Evolutionary conservation across 306 rosid species (phyloP), one percentile per base, ranked within the genome.

Genomic region (Hippophae rhamnoides): DNA sequence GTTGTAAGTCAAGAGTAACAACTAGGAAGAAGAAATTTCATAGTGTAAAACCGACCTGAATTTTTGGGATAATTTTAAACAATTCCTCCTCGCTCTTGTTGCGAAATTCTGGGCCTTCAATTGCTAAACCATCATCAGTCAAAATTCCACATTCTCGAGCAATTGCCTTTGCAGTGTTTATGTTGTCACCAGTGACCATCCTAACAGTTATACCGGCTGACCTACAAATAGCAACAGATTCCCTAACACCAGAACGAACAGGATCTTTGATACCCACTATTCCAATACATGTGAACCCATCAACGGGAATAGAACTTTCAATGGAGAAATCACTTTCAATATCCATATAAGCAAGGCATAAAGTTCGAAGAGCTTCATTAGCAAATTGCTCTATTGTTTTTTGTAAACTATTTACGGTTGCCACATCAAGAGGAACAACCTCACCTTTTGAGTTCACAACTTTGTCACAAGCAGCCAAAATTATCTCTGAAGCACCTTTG

Each of bases 181-280:
- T 88, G 77, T 92, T 92, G 72, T 88, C 99, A 58, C 99, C 99
- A 4, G 97, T 92, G 57, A 92, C 99, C 99, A 92, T 88, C 68
- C 97, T 73, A 50, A 88, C 99, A 56, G 74, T 73, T 60, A 92
- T 86, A 66, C 96, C 96, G 64, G 99, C 99, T 14, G 99, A 71
- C 81, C 82, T 88, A 78, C 97, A 92, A 69, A 88, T 86, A 56
- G 78, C 94, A 56, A 92, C 97, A 18, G 99, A 92, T 64, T 92
- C 94, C 71, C 75, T 85, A 65, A 92, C 97, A 61, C 99, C 97
- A 3, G 95, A 88, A 51, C 97, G 97, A 65, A 92, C 95, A 7
- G 99, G 99, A 78, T 92, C 99, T 74, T 92, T 92, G 69, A 92
- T 92, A 47, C 99, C 99, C 73, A 92, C 94, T 67, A 92, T 86